Base-by-base conservation (phyloP, 108 stramenopile species). In the Craspedostauros australis region DNA sequence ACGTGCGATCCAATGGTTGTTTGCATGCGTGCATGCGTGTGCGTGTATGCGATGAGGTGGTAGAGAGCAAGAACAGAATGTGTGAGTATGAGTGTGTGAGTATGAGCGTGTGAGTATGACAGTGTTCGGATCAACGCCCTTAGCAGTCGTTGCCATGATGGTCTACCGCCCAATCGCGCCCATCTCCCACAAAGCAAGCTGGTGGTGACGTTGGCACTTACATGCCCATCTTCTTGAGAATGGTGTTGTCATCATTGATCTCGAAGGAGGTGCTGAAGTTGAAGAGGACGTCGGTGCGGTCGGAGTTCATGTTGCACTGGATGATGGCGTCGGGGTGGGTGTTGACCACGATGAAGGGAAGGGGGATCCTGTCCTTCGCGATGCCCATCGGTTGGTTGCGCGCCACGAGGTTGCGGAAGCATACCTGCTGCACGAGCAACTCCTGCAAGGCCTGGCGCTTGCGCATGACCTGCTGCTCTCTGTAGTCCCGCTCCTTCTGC, bases 221-320 rank as follows among this genome's bases (percentile, higher is more conserved):
- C 88, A 95, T 66, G 53, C 82, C 88, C 47, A 96, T 70, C 53
- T 80, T 73, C 73, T 90, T 95, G 46, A 96, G 59, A 27, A 96
- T 91, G 21, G 91, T 90, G 62, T 91, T 94, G 71, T 95, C 96
- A 64, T 95, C 94, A 53, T 87, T 89, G 45, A 96, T 89, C 68
- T 96, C 94, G 70, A 95, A 96, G 14, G 93, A 85, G 56, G 68
- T 57, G 52, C 59, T 64, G 53, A 96, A 96, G 47, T 95, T 87
- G 70, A 96, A 94, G 66, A 73, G 89, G 55, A 96, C 93, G 56
- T 88, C 77, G 1, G 80, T 78, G 18, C 77, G 72, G 54, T 94
- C 82, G 16, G 72, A 73, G 15, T 75, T 73, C 93, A 95, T 95
- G 64, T 96, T 93, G 60, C 94, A 95, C 41, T 95, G 88, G 59